These are phyloP conservation scores for Erythrophleum ivorense DNA, from an alignment of 331 rosid species.

Conservation along the genomic window DNA sequence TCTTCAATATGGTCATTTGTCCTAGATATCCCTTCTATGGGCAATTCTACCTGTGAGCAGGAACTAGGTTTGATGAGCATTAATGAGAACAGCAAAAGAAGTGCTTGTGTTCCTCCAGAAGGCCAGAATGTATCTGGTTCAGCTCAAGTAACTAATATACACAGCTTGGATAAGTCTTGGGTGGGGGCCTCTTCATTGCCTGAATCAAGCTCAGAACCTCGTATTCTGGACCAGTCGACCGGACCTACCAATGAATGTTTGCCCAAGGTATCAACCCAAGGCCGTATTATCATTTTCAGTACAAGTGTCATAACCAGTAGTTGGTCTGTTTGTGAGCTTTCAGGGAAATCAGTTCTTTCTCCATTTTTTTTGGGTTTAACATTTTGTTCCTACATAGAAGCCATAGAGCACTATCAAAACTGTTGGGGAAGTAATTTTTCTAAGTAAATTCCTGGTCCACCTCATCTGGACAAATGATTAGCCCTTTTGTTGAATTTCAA, in stretches of 20 bases:
- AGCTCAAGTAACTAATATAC: conserved; percentile 48
- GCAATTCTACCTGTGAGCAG: conserved; percentile 85
- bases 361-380: conserved; percentile 8
- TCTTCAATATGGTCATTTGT: conserved; percentile 92
- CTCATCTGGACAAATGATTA: conserved; percentile 9
- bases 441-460: conserved; percentile 19
- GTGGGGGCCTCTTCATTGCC: conserved; percentile 61
- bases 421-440: background rate
- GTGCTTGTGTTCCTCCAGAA: conserved; percentile 54
- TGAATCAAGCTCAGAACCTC: conserved; percentile 49
- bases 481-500: conserved; percentile 7
- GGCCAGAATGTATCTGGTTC: conserved; percentile 56
- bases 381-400: background rate
- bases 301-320: conserved; percentile 10
- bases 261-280: conserved; percentile 67
- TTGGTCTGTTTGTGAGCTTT: conserved; percentile 9
- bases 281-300: conserved; percentile 14
- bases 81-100: conserved; percentile 58
- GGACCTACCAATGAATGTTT: conserved; percentile 54
- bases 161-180: conserved; percentile 52
- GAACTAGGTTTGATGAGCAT: conserved; percentile 92
- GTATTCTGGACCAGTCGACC: conserved; percentile 45
- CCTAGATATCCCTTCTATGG: conserved; percentile 59
- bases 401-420: conserved; percentile 14
- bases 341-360: conserved; percentile 16